Evolutionary conservation across 208 protist species (phyloP), one percentile per base, ranked within the genome.

Genomic region (Acanthamoeba pearcei): DNA sequence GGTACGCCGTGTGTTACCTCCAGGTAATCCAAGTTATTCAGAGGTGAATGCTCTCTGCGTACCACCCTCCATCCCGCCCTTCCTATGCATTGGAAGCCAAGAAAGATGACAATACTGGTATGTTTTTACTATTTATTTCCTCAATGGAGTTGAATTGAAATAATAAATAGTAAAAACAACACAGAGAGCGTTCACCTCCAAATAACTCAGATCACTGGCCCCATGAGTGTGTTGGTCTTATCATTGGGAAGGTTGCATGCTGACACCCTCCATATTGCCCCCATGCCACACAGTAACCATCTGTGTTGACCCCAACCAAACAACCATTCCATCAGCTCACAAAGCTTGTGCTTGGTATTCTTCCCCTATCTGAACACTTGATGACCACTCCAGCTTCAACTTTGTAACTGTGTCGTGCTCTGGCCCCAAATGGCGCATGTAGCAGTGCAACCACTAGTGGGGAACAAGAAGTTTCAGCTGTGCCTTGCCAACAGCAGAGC

Each of bases 141-240:
- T 55, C 51, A 13, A 55, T 55, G 51, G 8, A 55, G 51, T n/a
- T n/a, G n/a, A 55, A 55, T 55, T 13, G 17, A 72, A 32, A 3
- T 27, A 72, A 72, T 72, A 72, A 72, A 72, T 72, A 72, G 27
- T 72, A 66, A 66, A 66, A 66, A 66, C 60, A 66, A 66, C 22
- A 22, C 60, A 66, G 60, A 66, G 60, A 66, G 60, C 60, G 60
- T 66, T 66, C 60, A n/a, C n/a, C n/a, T n/a, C n/a, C n/a, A n/a
- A n/a, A n/a, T n/a, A n/a, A n/a, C n/a, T n/a, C n/a, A n/a, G n/a
- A n/a, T n/a, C n/a, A 42, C 38, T 42, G 38, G 38, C 38, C 4
- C 4, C 38, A 42, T 3, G 38, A 42, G 38, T 42, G 38, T 3
- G 38, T 42, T 42, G 38, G 38, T 3, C 38, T 4, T 42, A 4